These are phyloP conservation scores for Fusarium abutilonis DNA, from an alignment of 2,329 filamentous ascomycete species.

Conservation along the genomic window DNA sequence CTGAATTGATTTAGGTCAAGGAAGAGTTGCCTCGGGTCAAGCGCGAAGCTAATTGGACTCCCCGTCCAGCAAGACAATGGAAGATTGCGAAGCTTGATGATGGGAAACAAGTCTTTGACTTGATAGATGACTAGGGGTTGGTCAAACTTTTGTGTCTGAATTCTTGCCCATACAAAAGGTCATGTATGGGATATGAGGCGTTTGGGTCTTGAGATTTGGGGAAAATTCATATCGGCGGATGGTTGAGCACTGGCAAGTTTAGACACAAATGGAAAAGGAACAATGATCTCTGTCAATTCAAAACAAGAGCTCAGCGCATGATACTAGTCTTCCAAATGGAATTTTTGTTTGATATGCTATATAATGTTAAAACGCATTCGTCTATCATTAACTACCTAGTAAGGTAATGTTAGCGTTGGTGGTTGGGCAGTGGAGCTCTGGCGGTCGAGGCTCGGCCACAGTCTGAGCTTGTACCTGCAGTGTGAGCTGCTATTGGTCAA, in stretches of 20 bases:
- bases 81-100: slow-evolving; percentile 29
- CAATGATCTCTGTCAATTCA: neutral
- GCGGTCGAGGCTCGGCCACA: slow-evolving; percentile 20
- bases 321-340: neutral
- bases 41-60: slow-evolving; percentile 3
- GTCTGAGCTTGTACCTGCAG: slow-evolving; percentile 37
- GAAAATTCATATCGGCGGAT: neutral
- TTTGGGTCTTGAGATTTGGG: neutral
- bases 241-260: neutral
- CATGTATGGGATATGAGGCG: neutral
- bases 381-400: neutral
- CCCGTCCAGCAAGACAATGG: neutral
- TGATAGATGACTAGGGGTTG: slow-evolving; percentile 22
- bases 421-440: slow-evolving; percentile 27
- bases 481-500: slow-evolving; percentile 34
- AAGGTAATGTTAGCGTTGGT: neutral
- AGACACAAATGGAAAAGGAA: neutral
- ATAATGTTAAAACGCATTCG: slow-evolving; percentile 5
- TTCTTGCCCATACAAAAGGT: neutral
- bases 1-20: slow-evolving; percentile 6
- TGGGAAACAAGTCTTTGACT: slow-evolving; percentile 26
- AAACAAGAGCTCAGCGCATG: no score
- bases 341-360: neutral
- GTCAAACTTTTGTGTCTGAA: neutral
- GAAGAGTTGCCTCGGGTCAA: slow-evolving; percentile 11